Evolutionary conservation across 495 filamentous ascomycete species (phyloP).

Genomic region (Aspergillus diversus): DNA sequence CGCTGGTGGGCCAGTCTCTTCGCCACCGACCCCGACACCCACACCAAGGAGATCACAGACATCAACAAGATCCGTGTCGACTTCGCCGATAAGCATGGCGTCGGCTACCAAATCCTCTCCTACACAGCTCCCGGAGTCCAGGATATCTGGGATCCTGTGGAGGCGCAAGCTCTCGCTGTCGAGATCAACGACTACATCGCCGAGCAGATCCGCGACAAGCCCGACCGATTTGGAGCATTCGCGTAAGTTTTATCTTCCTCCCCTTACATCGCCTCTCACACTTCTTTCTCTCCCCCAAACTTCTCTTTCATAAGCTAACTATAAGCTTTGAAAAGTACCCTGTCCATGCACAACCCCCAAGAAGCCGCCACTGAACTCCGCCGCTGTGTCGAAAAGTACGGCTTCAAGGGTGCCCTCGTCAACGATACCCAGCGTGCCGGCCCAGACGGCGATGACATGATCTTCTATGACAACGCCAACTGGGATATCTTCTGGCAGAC

Average conservation of each 20-base stretch:
- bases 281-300: not conserved
- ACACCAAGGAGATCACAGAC: constrained; percentile 49
- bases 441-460: constrained; percentile 54
- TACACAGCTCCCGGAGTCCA: constrained; percentile 61
- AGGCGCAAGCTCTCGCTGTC: constrained; percentile 47
- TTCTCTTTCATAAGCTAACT: constrained; percentile 7
- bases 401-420: constrained; percentile 62
- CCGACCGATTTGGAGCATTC: constrained; percentile 60
- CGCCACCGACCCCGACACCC: constrained; percentile 47
- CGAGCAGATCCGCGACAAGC: constrained; percentile 51
- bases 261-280: not conserved
- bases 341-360: constrained; percentile 58
- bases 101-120: constrained; percentile 63
- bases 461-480: constrained; percentile 60
- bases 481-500: constrained; percentile 63
- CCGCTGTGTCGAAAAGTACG: constrained; percentile 57
- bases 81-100: constrained; percentile 59
- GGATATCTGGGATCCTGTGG: constrained; percentile 54
- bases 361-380: constrained; percentile 59
- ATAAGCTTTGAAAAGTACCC: constrained; percentile 30
- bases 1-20: constrained; percentile 51
- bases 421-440: constrained; percentile 60
- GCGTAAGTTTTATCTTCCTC: constrained; percentile 33
- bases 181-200: constrained; percentile 64
- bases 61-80: constrained; percentile 55